These are phyloP conservation scores for Debaryomyces nepalensis DNA, from an alignment of 1,139 yeast species.

Conservation along the genomic window DNA sequence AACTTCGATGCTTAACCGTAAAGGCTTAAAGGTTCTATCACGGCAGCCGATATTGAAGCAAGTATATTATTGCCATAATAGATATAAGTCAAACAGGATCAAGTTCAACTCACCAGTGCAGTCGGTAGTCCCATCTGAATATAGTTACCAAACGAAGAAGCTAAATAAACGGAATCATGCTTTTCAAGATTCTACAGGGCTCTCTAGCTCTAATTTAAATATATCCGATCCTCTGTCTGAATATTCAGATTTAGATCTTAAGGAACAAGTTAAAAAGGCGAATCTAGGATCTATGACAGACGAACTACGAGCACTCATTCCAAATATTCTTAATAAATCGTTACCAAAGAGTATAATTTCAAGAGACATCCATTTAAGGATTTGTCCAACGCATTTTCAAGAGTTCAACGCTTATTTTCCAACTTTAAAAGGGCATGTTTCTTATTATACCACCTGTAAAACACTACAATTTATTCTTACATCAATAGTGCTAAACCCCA, in stretches of 20 bases:
- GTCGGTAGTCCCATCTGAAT: neutral
- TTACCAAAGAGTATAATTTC: constrained; percentile 57
- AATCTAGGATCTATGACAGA: constrained; percentile 67
- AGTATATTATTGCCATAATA: neutral
- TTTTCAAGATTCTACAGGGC: no score
- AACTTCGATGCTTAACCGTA: constrained; percentile 7
- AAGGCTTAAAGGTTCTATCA: constrained; percentile 2
- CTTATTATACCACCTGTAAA: constrained; percentile 59
- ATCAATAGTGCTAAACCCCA: constrained; percentile 57
- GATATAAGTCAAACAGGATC: neutral
- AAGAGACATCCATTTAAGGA: constrained; percentile 56
- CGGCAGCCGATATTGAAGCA: constrained; percentile 2
- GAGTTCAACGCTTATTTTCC: constrained; percentile 60
- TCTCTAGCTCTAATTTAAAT: neutral
- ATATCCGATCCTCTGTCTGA: neutral
- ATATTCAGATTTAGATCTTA: neutral
- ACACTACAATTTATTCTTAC: constrained; percentile 59
- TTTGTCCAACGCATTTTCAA: constrained; percentile 63
- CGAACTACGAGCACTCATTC: constrained; percentile 56
- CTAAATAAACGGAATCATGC: no score
- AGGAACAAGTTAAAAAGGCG: constrained; percentile 40
- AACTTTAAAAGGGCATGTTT: constrained; percentile 58
- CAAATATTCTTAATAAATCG: constrained; percentile 54
- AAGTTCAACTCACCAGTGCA: neutral
- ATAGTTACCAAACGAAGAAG: neutral